Percentiles rank a stretch among this genome's conserved stretches.
These are phyloP conservation scores for Aureobasidium leucospermi DNA, from an alignment of 2,329 filamentous ascomycete species.

Conservation along the genomic window DNA sequence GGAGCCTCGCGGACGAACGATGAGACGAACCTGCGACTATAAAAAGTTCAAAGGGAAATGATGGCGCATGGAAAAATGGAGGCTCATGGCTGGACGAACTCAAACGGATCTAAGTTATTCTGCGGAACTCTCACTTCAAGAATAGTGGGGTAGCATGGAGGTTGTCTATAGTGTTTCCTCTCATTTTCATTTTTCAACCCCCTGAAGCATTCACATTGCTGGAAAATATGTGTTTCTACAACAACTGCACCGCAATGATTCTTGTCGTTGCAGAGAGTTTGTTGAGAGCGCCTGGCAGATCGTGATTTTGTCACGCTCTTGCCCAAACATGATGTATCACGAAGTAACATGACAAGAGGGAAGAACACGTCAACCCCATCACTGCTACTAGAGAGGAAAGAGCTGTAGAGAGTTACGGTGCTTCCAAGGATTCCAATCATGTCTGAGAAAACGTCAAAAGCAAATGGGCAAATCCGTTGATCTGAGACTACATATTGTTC, in stretches of 20 bases:
- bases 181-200: background rate
- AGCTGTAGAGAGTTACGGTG: too few relatives aligned
- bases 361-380: too few relatives aligned
- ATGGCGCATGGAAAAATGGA: background rate
- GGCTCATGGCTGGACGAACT: background rate
- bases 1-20: background rate
- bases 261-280: too few relatives aligned
- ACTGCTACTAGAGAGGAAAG: too few relatives aligned
- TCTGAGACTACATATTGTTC: too few relatives aligned
- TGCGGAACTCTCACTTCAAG: background rate
- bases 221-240: background rate
- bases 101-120: background rate
- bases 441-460: too few relatives aligned
- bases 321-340: too few relatives aligned
- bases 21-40: background rate
- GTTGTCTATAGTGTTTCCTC: conserved; percentile 5
- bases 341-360: too few relatives aligned
- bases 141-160: conserved; percentile 6
- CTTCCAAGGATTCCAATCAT: too few relatives aligned
- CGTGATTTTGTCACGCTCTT: too few relatives aligned
- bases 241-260: background rate
- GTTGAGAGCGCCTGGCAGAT: too few relatives aligned
- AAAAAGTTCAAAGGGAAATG: background rate
- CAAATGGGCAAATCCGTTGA: too few relatives aligned
- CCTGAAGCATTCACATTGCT: background rate